Percentiles rank a stretch among this genome's conserved stretches.
Evolutionary conservation across 345 rosid species (phyloP).

Genomic region (Populus pruinosa): DNA sequence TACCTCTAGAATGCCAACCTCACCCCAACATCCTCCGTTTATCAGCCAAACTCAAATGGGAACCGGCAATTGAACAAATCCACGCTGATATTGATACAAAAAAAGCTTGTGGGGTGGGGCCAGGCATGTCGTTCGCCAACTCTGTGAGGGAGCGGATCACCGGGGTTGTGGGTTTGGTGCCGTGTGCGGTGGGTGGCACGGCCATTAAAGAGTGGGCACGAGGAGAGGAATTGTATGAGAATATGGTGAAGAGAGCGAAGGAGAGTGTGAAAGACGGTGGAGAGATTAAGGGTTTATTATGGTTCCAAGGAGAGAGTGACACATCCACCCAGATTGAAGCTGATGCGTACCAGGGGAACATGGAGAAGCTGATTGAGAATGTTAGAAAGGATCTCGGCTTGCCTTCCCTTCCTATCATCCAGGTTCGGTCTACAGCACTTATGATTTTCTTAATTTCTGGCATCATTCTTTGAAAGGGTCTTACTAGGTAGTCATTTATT

Average conservation of each 20-base stretch:
- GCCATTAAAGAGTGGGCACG: conserved; percentile 85
- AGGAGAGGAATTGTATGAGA: conserved; percentile 59
- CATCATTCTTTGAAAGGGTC: too few relatives aligned
- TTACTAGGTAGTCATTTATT: too few relatives aligned
- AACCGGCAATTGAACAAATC: conserved; percentile 66
- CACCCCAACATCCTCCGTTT: conserved; percentile 59
- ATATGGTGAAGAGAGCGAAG: conserved; percentile 60
- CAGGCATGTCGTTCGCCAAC: conserved; percentile 87
- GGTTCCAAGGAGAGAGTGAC: conserved; percentile 99
- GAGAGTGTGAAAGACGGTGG: conserved; percentile 58
- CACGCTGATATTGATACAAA: conserved; percentile 66
- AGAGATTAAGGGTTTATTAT: conserved; percentile 66
- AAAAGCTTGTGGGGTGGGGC: conserved; percentile 77
- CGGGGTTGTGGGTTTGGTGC: conserved; percentile 53
- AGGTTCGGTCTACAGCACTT: conserved; percentile 32
- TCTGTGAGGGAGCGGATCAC: conserved; percentile 30
- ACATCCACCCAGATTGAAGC: conserved; percentile 49
- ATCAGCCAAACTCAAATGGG: conserved; percentile 61
- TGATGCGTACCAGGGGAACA: conserved; percentile 49
- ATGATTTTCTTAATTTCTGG: not conserved
- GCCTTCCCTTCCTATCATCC: conserved; percentile 78
- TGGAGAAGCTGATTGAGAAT: conserved; percentile 51
- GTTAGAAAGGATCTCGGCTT: conserved; percentile 64
- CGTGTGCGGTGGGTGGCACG: conserved; percentile 89
- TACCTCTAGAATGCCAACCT: conserved; percentile 62